Evolutionary conservation across 2,329 filamentous ascomycete species (phyloP), one percentile per base, ranked within the genome.

Genomic region (Ceratocystis ficicola): DNA sequence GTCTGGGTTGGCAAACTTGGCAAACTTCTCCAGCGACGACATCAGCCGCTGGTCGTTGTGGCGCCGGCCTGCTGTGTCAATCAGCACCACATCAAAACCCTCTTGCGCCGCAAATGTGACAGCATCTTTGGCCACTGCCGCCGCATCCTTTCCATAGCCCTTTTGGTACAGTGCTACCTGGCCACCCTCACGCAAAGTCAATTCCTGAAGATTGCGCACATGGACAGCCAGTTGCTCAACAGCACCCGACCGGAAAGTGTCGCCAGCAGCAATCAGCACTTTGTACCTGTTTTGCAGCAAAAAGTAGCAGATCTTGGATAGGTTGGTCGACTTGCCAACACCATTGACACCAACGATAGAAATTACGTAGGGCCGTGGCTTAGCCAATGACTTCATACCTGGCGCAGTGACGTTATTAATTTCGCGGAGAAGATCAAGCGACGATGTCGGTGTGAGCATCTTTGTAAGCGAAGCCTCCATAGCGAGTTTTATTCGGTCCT

Each of bases 341-440:
- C 94, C 94, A 75, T 99, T 99, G 73, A 99, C 94, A 69, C 94
- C 94, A 55, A 99, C 94, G 68, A 99, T 96, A 66, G 91, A 96
- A 74, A 99, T 95, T 72, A 97, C 93, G 74, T 97, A 99, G 55
- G 94, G 94, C 3, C 94, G 87, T 22, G 82, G 76, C 68, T 81
- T 80, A 70, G 83, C 78, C 68, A 86, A 80, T 36, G 85, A 86
- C 2, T 85, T 83, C 25, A 78, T 79, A 0, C 86, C 78, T 0
- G 89, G 86, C 10, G 83, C 80, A 5, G 85, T 87, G 68, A 95
- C 84, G 57, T 86, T 83, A 73, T 93, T 86, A 71, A 99, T 97
- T 74, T 96, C 91, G 71, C 92, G 90, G 60, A 99, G 86, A 62
- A 99, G 85, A 75, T 99, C 94, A 69, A 97, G 83, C 2, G 93